Percentiles rank a stretch among this genome's conserved stretches.
These are phyloP conservation scores for Cryptosporidium viatorum DNA, from an alignment of 169 alveolate genomes.

Conservation along the genomic window DNA sequence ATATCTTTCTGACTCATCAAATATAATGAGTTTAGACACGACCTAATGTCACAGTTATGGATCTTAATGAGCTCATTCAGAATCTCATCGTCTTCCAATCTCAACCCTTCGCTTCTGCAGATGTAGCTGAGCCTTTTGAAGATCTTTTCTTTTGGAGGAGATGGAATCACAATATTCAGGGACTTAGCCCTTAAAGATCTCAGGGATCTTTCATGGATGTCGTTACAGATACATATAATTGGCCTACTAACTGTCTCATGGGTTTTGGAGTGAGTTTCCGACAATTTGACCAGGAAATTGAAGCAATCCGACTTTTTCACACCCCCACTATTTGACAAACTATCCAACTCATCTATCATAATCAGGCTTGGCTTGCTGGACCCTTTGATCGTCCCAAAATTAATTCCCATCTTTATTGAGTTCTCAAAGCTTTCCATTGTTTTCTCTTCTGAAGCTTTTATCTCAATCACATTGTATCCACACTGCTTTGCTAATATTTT, in stretches of 20 bases:
- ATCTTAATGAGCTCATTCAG: conserved; percentile 18
- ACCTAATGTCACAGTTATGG: conserved; percentile 46
- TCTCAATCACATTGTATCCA: conserved; percentile 80
- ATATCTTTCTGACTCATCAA: conserved; percentile 46
- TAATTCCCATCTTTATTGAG: conserved; percentile 79
- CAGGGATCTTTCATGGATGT: conserved; percentile 81
- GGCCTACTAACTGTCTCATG: conserved; percentile 82
- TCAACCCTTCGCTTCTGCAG: conserved; percentile 79
- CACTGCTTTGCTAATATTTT: conserved; percentile 82
- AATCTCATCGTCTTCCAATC: conserved; percentile 77
- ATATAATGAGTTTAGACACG: conserved; percentile 43
- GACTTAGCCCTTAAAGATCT: conserved; percentile 81
- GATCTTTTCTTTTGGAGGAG: conserved; percentile 78
- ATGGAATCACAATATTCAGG: conserved; percentile 77
- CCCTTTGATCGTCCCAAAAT: conserved; percentile 64
- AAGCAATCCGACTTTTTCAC: conserved; percentile 5
- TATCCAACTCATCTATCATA: conserved; percentile 85
- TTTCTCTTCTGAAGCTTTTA: conserved; percentile 84
- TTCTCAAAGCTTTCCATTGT: conserved; percentile 78
- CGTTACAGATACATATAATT: conserved; percentile 83
- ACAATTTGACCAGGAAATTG: conserved; percentile 56
- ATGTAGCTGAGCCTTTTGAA: conserved; percentile 75
- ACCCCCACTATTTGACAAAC: conserved; percentile 72
- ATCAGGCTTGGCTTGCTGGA: conserved; percentile 82
- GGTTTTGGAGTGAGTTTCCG: conserved; percentile 58